phyloP scores from a whole-genome alignment of 2,329 filamentous ascomycete genomes.

The Phoma sp. region DNA sequence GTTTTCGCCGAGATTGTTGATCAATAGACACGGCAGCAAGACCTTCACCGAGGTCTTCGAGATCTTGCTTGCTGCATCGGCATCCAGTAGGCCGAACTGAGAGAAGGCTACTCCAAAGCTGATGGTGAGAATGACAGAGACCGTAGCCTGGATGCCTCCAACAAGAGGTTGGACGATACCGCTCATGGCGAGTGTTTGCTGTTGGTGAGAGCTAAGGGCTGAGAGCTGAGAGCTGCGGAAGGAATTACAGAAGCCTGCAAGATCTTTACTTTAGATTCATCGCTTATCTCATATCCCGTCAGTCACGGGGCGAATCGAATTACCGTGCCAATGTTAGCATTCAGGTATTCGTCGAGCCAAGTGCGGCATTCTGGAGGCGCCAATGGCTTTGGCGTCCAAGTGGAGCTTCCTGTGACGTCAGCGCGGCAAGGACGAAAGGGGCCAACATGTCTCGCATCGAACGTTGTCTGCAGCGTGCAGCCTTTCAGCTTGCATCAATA shows the following conservation, averaged over 20 bases:
- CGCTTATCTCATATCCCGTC: not conserved
- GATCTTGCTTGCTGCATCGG: constrained; percentile 58
- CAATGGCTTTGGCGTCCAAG: constrained; percentile 14
- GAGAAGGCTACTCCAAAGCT: constrained; percentile 59
- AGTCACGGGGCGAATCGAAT: not conserved
- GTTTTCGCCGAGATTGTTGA: constrained; percentile 61
- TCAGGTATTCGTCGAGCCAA: constrained; percentile 15
- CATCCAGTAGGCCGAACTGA: constrained; percentile 58
- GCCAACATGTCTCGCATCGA: not conserved
- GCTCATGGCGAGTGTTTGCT: constrained; percentile 5
- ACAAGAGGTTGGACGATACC: constrained; percentile 51
- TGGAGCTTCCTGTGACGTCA: constrained; percentile 16
- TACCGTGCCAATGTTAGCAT: constrained; percentile 11
- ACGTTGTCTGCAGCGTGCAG: not conserved
- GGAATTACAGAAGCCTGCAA: not conserved
- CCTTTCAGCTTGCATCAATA: not conserved
- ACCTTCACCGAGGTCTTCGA: constrained; percentile 60
- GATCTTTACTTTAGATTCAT: not conserved
- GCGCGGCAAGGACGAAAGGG: not conserved
- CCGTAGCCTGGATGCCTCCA: constrained; percentile 61
- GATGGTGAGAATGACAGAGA: constrained; percentile 62
- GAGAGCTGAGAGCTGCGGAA: not conserved
- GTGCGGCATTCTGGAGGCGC: not conserved
- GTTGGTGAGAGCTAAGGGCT: not conserved
- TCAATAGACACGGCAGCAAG: constrained; percentile 61